phyloP scores from a whole-genome alignment of 257 asterid species.

The Nicotiana tabacum region DNA sequence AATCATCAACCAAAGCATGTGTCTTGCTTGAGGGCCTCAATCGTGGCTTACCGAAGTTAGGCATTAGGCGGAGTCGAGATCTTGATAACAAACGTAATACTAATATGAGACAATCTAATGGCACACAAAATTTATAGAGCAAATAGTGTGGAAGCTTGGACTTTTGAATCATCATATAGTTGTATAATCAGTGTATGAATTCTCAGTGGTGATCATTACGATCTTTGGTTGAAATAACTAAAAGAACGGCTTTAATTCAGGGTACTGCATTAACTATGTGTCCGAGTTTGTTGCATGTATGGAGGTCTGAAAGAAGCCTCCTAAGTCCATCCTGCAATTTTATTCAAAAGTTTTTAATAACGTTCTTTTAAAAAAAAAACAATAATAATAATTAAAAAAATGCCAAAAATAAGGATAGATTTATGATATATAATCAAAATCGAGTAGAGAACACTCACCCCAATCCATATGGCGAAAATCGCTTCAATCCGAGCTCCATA shows the following conservation, averaged over 20 bases:
- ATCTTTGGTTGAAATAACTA: neutral
- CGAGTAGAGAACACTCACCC: too few species aligned
- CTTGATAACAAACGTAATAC: slow-evolving; percentile 30
- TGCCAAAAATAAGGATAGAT: too few species aligned
- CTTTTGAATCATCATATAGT: slow-evolving; percentile 32
- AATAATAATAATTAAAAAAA: too few species aligned
- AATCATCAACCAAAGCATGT: slow-evolving; percentile 92
- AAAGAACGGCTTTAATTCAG: neutral
- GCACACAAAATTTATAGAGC: slow-evolving; percentile 46
- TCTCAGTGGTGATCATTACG: neutral
- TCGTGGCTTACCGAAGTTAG: slow-evolving; percentile 90
- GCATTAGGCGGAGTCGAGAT: slow-evolving; percentile 68
- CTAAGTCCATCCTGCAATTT: neutral
- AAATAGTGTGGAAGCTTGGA: slow-evolving; percentile 74
- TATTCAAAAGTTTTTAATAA: neutral
- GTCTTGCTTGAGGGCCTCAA: slow-evolving; percentile 86
- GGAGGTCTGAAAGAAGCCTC: neutral
- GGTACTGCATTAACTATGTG: neutral
- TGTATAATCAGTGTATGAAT: neutral
- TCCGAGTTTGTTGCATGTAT: neutral
- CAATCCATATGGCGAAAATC: too few species aligned
- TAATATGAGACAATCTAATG: slow-evolving; percentile 33
- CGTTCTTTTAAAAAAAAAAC: too few species aligned
- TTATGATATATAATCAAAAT: too few species aligned
- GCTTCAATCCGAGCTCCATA: too few species aligned